Evolutionary conservation across 2,329 filamentous ascomycete genomes (phyloP).

Genomic region (Pseudogymnoascus sp.): DNA sequence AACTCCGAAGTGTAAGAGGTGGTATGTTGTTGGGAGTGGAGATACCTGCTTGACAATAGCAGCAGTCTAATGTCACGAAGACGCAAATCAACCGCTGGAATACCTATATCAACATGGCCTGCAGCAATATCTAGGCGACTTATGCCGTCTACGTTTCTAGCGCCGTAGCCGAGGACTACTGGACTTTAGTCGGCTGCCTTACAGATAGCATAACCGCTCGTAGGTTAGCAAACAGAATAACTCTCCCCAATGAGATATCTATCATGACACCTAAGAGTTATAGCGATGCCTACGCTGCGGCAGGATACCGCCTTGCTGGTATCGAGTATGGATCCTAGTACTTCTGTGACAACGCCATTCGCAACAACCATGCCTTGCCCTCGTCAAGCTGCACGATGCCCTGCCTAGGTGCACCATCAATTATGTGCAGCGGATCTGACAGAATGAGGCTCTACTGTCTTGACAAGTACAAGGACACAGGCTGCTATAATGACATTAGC

Average conservation of each 20-base stretch:
- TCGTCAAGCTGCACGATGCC: constrained; percentile 10
- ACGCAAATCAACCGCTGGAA: not conserved
- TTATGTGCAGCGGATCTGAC: constrained; percentile 12
- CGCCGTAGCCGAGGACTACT: not conserved
- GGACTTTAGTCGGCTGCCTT: not conserved
- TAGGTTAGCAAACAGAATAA: not conserved
- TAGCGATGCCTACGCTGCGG: not conserved
- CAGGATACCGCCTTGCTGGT: not conserved
- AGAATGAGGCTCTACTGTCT: constrained; percentile 12
- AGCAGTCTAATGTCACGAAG: not conserved
- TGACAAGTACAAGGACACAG: not conserved
- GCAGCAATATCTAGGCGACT: not conserved
- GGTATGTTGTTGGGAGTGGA: not conserved
- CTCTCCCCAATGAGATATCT: not conserved
- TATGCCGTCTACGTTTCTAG: constrained; percentile 8
- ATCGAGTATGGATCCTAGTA: not conserved
- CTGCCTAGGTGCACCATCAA: constrained; percentile 8
- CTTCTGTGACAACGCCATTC: not conserved
- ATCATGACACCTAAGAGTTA: constrained; percentile 10
- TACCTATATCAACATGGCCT: constrained; percentile 1
- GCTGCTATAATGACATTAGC: not conserved
- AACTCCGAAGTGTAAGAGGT: constrained; percentile 1
- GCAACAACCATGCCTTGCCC: not conserved
- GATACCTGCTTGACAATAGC: not conserved
- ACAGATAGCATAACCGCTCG: not conserved